phyloP scores from a whole-genome alignment of 2,329 filamentous ascomycete species.

The Sporothrix humicola region DNA sequence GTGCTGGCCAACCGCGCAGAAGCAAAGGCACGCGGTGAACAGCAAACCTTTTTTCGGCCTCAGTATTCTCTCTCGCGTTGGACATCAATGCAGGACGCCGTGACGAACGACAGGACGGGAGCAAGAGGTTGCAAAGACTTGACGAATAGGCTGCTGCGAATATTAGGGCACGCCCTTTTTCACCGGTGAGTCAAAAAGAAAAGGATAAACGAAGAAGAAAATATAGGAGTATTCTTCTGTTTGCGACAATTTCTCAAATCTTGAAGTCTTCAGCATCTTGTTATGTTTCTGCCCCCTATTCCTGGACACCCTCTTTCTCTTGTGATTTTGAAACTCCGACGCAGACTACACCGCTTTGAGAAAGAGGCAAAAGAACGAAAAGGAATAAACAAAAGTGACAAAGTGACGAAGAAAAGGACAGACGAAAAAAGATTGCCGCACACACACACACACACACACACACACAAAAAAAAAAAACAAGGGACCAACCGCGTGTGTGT shows the following conservation, averaged over 20 bases:
- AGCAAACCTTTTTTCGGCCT: neutral
- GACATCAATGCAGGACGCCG: slow-evolving; percentile 32
- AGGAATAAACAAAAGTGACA: neutral
- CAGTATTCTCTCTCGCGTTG: slow-evolving; percentile 4
- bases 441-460: neutral
- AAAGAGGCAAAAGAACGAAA: neutral
- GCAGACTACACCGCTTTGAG: slow-evolving; percentile 11
- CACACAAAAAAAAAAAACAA: neutral
- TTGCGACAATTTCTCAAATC: neutral
- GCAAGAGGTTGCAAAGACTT: neutral
- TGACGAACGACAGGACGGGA: slow-evolving; percentile 1
- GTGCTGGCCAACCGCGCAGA: neutral
- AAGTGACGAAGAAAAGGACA: neutral
- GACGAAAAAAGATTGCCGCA: neutral
- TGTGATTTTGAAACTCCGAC: neutral
- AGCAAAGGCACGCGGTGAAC: slow-evolving; percentile 18
- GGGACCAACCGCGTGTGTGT: slow-evolving; percentile 16
- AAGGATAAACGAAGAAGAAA: neutral
- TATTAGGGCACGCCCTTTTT: neutral
- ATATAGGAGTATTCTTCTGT: neutral
- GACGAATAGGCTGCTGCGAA: neutral
- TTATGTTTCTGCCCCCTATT: neutral
- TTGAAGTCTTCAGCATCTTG: neutral
- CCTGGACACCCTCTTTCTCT: slow-evolving; percentile 2
- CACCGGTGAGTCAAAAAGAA: neutral